Conservation (phyloP, 2,329 filamentous ascomycete species). For the Keithomyces neogunnii region DNA sequence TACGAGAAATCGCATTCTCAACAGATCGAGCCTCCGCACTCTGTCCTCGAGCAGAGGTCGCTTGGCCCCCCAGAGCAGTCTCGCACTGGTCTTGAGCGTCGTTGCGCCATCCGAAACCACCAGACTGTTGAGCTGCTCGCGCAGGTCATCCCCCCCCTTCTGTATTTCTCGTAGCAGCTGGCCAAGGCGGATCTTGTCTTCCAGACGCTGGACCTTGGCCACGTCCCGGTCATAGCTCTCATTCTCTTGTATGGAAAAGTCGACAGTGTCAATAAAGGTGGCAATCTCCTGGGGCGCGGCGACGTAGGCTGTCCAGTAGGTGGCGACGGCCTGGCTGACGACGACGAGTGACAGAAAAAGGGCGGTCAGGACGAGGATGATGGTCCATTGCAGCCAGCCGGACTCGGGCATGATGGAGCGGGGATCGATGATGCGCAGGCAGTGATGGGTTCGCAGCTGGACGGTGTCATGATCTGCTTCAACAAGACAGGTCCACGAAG, state of each 20-base stretch:
- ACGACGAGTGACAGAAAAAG: slow-evolving; percentile 47
- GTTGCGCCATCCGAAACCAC: slow-evolving; percentile 36
- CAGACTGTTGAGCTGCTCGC: slow-evolving; percentile 48
- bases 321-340: slow-evolving; percentile 40
- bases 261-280: slow-evolving; percentile 50
- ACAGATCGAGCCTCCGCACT: slow-evolving; percentile 48
- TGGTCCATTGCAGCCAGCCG: slow-evolving; percentile 45
- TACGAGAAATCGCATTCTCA: slow-evolving; percentile 57
- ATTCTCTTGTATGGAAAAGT: slow-evolving; percentile 55
- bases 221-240: slow-evolving; percentile 56
- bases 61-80: slow-evolving; percentile 50
- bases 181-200: slow-evolving; percentile 53
- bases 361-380: slow-evolving; percentile 50
- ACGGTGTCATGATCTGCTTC: slow-evolving; percentile 6
- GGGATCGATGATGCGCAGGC: slow-evolving; percentile 12
- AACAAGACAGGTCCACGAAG: not conserved
- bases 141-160: slow-evolving; percentile 49
- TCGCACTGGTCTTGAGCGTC: slow-evolving; percentile 37
- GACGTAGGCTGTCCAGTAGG: slow-evolving; percentile 47
- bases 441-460: slow-evolving; percentile 9
- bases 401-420: slow-evolving; percentile 39
- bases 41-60: slow-evolving; percentile 47
- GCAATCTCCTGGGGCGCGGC: slow-evolving; percentile 49
- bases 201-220: slow-evolving; percentile 46
- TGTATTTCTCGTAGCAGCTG: slow-evolving; percentile 54